Evolutionary conservation across 1,284 basidiomycete species (phyloP), one percentile per base, ranked within the genome.

Genomic region (Farysia itapuensis): DNA sequence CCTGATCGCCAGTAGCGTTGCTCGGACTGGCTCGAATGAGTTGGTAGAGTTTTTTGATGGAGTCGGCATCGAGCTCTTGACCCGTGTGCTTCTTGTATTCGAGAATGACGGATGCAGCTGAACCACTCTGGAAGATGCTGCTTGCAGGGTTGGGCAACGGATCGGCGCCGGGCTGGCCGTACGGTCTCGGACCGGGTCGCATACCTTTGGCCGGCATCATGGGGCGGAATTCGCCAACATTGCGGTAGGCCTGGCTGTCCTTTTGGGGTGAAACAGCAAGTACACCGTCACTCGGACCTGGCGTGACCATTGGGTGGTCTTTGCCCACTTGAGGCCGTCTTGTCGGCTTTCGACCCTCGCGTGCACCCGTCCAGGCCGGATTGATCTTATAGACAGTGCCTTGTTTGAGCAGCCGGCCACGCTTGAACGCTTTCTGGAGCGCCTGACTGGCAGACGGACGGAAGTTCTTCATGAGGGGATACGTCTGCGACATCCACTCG

Each of bases 361-460:
- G 64, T 26, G 59, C 66, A 13, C 67, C 69, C 19, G 57, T 64
- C 60, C 64, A 71, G 21, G 61, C 40, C 12, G 65, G 67, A 39
- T 74, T 75, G 51, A 75, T 47, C 30, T 64, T 58, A 37, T 75
- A 75, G 23, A 71, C 43, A 43, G 60, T 65, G 33, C 73, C 73
- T 2, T 52, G 56, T 47, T 72, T 75, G 31, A 69, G 59, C 35
- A 75, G 48, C 18, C 71, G 53, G n/a, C 70, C 71, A 11, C 71
- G 66, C 40, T 74, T 74, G 32, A 63, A 64, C 14, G 73, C 71
- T 39, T 74, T 75, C 35, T 73, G 69, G 16, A 75, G 37, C 3
- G 73, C 71, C 43, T 75, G 73, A 21, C 66, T 65, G 5, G 73
- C 73, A 4, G 73, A 75, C 5, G 73, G 67, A 11, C 70, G 66